Base-by-base conservation (phyloP, 768 basidiomycete species). In the Tylopilus sp. region DNA sequence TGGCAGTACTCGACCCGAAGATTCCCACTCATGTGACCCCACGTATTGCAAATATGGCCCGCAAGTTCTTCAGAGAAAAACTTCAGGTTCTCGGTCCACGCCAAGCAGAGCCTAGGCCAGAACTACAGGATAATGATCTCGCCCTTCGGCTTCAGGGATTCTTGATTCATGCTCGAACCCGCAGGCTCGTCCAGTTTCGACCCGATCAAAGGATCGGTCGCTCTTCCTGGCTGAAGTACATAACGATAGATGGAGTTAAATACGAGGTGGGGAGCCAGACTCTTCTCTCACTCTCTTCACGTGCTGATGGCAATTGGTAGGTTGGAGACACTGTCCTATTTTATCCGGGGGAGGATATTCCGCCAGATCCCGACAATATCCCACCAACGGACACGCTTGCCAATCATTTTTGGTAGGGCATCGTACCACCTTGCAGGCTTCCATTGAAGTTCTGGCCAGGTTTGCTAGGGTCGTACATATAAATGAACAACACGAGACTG, bases 381-480 rank as follows among this genome's bases (percentile, higher is more conserved):
- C 73, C 74, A 3, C 31, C 54, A 3, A 63, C 72, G 17, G 76
- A 74, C 17, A 75, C 69, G 4, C 68, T 87, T 3, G 73, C 77
- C 0, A 72, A 83, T 49, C 84, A 79, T 59, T 89, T 87, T 61
- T 90, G 88, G 87, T 86, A 64, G 37, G 58, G 48, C 17, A 21
- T 40, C 33, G 25, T 12, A 3, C 7, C 19, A 6, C 12, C 4
- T 38, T 38, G 25, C 24, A 41, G 45, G 26, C 8, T 41, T n/a
- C 45, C 17, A 42, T 48, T 12, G 16, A 34, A 22, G 24, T 17
- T 55, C 46, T 26, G 14, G 41, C 16, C 58, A 90, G 88, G 87
- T 89, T 91, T 66, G 87, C 76, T 0, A 76, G 75, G 59, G 83
- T 92, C 24, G 63, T 84, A 0, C 79, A 74, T 46, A 77, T 89